Percentiles rank a stretch among this genome's conserved stretches.
phyloP scores from a whole-genome alignment of 139 green algal species.

The Picochlorum sp. region DNA sequence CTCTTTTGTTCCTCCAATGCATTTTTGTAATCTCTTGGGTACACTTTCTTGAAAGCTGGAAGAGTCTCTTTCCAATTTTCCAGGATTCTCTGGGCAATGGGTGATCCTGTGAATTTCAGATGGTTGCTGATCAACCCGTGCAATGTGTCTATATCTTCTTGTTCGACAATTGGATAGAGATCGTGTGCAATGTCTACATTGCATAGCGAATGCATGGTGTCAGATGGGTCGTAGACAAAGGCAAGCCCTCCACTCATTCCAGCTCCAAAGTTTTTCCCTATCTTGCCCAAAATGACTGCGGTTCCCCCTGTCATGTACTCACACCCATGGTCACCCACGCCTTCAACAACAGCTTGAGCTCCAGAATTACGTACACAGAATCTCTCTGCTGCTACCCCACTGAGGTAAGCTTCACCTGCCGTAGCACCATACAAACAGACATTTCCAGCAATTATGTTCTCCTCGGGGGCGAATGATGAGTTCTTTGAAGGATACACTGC shows the following conservation, averaged over 20 bases:
- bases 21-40: slow-evolving; percentile 58
- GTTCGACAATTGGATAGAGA: slow-evolving; percentile 56
- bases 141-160: slow-evolving; percentile 43
- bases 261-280: slow-evolving; percentile 91
- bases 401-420: slow-evolving; percentile 81
- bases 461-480: slow-evolving; percentile 58
- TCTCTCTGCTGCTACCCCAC: slow-evolving; percentile 80
- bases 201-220: slow-evolving; percentile 43
- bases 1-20: slow-evolving; percentile 50
- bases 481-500: slow-evolving; percentile 63
- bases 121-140: slow-evolving; percentile 75
- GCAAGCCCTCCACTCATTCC: slow-evolving; percentile 88
- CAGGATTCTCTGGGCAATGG: slow-evolving; percentile 55
- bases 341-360: slow-evolving; percentile 84
- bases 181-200: slow-evolving; percentile 66
- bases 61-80: slow-evolving; percentile 53
- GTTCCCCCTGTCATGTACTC: slow-evolving; percentile 97
- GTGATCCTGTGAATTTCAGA: slow-evolving; percentile 64
- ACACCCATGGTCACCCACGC: slow-evolving; percentile 84
- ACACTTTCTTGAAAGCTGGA: slow-evolving; percentile 66
- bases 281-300: slow-evolving; percentile 76
- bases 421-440: slow-evolving; percentile 89
- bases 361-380: slow-evolving; percentile 85
- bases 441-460: slow-evolving; percentile 94
- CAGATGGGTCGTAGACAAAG: slow-evolving; percentile 79